phyloP scores from a whole-genome alignment of 2,329 filamentous ascomycete genomes.

The Penicillium fuscoglaucum region DNA sequence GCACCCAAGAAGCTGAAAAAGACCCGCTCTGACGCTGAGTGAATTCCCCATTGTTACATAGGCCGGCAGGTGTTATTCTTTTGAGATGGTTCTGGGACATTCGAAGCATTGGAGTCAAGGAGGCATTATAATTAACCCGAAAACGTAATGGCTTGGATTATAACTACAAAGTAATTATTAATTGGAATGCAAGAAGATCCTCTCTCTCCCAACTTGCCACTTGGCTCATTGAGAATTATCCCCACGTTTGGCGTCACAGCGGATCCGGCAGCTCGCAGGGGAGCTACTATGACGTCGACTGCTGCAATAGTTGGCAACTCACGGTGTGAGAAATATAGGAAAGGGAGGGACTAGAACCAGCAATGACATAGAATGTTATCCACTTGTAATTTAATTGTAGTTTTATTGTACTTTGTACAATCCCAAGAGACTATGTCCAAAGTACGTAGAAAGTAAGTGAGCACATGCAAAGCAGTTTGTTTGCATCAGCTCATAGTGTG shows the following conservation, averaged over 20 bases:
- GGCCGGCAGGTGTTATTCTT: background rate
- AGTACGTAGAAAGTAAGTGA: background rate
- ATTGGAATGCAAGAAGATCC: constrained; percentile 10
- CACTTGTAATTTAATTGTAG: constrained; percentile 22
- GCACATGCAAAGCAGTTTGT: constrained; percentile 1
- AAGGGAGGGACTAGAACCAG: constrained; percentile 4
- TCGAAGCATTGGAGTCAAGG: constrained; percentile 4
- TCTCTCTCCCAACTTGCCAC: constrained; percentile 8
- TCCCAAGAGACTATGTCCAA: too few species aligned
- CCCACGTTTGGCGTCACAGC: constrained; percentile 11
- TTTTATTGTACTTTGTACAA: background rate
- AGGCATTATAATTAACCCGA: constrained; percentile 12
- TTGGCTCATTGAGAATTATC: background rate
- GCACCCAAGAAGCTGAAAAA: constrained; percentile 19
- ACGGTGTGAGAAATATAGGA: constrained; percentile 12
- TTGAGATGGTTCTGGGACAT: background rate
- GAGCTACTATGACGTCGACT: constrained; percentile 13
- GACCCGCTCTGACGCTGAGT: constrained; percentile 5
- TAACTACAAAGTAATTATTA: background rate
- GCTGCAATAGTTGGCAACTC: constrained; percentile 11
- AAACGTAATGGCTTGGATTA: constrained; percentile 13
- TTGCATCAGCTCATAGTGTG: constrained; percentile 13
- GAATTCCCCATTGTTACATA: constrained; percentile 7
- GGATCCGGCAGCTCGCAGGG: constrained; percentile 4
- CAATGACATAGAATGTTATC: background rate